phyloP scores from a whole-genome alignment of 1,139 yeast species.

The Yamadazyma diddensiae region DNA sequence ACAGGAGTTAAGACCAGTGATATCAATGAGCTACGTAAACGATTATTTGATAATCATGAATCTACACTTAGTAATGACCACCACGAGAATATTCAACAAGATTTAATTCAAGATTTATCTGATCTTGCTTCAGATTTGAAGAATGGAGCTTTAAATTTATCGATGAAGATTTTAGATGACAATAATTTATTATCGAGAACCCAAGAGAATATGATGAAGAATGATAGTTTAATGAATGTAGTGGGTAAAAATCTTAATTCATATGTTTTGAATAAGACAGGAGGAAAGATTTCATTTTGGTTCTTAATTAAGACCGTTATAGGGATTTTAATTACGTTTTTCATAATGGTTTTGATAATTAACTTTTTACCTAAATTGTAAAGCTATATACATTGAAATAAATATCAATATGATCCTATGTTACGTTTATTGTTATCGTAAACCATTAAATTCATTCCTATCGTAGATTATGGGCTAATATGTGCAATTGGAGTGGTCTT shows the following conservation, averaged over 20 bases:
- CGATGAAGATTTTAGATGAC: slow-evolving; percentile 37
- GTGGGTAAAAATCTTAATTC: slow-evolving; percentile 39
- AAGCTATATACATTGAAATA: slow-evolving; percentile 3
- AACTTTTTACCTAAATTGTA: slow-evolving; percentile 27
- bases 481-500: background rate
- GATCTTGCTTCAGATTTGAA: slow-evolving; percentile 36
- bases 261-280: slow-evolving; percentile 36
- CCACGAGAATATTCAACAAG: slow-evolving; percentile 45
- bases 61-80: slow-evolving; percentile 25
- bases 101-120: slow-evolving; percentile 35
- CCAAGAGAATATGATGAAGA: slow-evolving; percentile 35
- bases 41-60: slow-evolving; percentile 10
- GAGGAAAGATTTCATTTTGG: slow-evolving; percentile 36
- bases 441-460: slow-evolving; percentile 8
- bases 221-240: slow-evolving; percentile 33
- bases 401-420: slow-evolving; percentile 2
- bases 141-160: slow-evolving; percentile 34
- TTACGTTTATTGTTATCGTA: slow-evolving; percentile 6
- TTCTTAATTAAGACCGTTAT: slow-evolving; percentile 30
- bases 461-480: slow-evolving; percentile 2
- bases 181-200: slow-evolving; percentile 34
- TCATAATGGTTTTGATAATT: slow-evolving; percentile 27
- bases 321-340: slow-evolving; percentile 23
- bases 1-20: slow-evolving; percentile 7
- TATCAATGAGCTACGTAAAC: slow-evolving; percentile 12